phyloP scores from a whole-genome alignment of 371 early-diverging fungal species.

The Rhizomucor pusillus region DNA sequence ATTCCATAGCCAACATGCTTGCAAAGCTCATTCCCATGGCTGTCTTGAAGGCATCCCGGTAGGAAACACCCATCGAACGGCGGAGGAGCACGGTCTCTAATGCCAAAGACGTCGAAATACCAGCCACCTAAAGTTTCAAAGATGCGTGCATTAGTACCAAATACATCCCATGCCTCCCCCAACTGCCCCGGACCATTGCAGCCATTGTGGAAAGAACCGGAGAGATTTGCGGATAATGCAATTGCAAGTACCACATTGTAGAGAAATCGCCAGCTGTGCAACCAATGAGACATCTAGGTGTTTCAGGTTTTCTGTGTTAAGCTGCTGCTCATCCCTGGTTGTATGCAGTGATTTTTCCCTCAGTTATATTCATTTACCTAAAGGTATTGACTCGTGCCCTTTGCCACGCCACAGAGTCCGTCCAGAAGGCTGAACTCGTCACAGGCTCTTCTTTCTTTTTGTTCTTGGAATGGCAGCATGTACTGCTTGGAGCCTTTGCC shows the following conservation, averaged over 20 bases:
- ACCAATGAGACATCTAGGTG: slow-evolving; percentile 46
- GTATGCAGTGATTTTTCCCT: not conserved
- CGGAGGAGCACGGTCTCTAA: slow-evolving; percentile 48
- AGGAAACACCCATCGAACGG: slow-evolving; percentile 37
- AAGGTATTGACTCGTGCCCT: slow-evolving; percentile 47
- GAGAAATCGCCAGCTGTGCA: slow-evolving; percentile 54
- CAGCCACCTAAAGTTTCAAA: slow-evolving; percentile 26
- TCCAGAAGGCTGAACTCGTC: slow-evolving; percentile 34
- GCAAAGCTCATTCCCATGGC: slow-evolving; percentile 58
- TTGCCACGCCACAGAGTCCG: slow-evolving; percentile 44
- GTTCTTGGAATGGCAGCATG: too few species aligned
- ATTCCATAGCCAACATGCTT: slow-evolving; percentile 59
- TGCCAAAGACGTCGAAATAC: slow-evolving; percentile 47
- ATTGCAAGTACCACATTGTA: slow-evolving; percentile 52
- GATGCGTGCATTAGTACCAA: too few species aligned
- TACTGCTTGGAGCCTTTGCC: too few species aligned
- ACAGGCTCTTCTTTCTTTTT: too few species aligned
- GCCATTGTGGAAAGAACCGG: slow-evolving; percentile 35
- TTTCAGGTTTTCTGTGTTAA: slow-evolving; percentile 1
- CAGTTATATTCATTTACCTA: slow-evolving; percentile 15
- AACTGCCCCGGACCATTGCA: slow-evolving; percentile 35
- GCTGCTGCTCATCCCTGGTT: not conserved
- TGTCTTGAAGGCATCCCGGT: slow-evolving; percentile 44
- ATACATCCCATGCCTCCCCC: slow-evolving; percentile 1
- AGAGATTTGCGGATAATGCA: slow-evolving; percentile 37